Base-by-base conservation (phyloP, 805 yeast genomes). In the Kluyveromyces lactis region DNA sequence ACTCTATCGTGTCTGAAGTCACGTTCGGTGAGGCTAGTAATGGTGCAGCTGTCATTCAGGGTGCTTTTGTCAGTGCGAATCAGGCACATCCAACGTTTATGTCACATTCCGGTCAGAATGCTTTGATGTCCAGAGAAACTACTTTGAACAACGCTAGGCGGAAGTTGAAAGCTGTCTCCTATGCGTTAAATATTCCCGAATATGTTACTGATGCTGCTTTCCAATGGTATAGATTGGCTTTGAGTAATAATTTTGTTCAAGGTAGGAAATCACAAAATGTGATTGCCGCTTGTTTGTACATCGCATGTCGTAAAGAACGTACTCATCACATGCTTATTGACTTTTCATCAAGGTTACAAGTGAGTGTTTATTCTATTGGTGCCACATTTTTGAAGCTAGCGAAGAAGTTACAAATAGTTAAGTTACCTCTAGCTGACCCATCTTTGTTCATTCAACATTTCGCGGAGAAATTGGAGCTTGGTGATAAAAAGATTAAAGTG, bases 261-360 rank as follows among this genome's bases (percentile, higher is more conserved):
- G 99, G 99, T n/a, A 72, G 99, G 51, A 67, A 92, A 45, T 86
- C 97, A 2, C 97, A 89, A 56, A 89, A 90, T 56, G 97, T 92
- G 3, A 79, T 89, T 40, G 95, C 96, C 0, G 87, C 97, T 0
- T 92, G 99, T 64, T 69, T 92, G 26, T 92, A 92, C 56, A 77
- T 92, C 35, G 95, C 97, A 0, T 92, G 99, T 61, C 79, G 98
- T 55, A 81, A 80, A 56, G 90, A 82, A 52, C 75, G 77, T 58
- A 89, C 97, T 0, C 92, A 83, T 50, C 97, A 90, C 56, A 87
- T 92, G 95, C 71, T 92, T 50, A 89, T 92, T 52, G 98, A 92
- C 64, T 92, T 92, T 57, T 83, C 95, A 12, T 84, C 95, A 32
- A 68, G 90, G 47, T 67, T 94, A 31, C 95, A 84, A 57, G 86